Base-by-base conservation (phyloP, 805 yeast species). In the Pichia pseudocactophila region DNA sequence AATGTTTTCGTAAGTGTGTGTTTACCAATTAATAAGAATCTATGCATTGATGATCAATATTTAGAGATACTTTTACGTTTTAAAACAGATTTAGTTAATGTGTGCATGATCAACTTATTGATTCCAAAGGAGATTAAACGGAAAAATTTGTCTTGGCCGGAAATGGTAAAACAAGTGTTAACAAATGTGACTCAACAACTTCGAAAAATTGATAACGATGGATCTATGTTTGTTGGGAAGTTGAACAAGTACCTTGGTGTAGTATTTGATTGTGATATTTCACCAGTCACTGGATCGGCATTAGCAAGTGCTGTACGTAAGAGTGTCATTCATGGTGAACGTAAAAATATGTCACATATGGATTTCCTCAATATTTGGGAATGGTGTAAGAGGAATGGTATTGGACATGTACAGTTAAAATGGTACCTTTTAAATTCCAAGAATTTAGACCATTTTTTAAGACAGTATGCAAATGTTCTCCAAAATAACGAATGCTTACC, bases 241-340 rank as follows among this genome's bases (percentile, higher is more conserved):
- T 33, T 44, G 17, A 37, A 32, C 20, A 40, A 44, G 19, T 44
- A 44, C 30, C 17, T 44, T 10, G 47, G 47, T 17, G 30, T 44
- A 2, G 3, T 15, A 17, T 37, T 36, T 30, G 47, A 44, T 34
- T 40, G 41, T 13, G 44, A 44, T 41, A 16, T 44, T 5, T 13
- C 26, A 13, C 33, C 37, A 17, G 19, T n/a, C 10, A n/a, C 10
- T 15, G 13, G n/a, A 10, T 40, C 39, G 6, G 13, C 22, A 30
- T 35, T 40, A 12, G 22, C 13, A 30, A 25, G 35, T 30, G 28
- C 41, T 6, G 45, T 42, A 10, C 33, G 30, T 20, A 40, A 42
- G 17, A 34, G 28, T 17, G 32, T 42, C 3, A 42, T 22, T 5
- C 45, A 42, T 15, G 45, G 45, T 13, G 45, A 37, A 31, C 35